These are phyloP conservation scores for Rhypophila decipiens DNA, from an alignment of 495 filamentous ascomycete species.

Conservation along the genomic window DNA sequence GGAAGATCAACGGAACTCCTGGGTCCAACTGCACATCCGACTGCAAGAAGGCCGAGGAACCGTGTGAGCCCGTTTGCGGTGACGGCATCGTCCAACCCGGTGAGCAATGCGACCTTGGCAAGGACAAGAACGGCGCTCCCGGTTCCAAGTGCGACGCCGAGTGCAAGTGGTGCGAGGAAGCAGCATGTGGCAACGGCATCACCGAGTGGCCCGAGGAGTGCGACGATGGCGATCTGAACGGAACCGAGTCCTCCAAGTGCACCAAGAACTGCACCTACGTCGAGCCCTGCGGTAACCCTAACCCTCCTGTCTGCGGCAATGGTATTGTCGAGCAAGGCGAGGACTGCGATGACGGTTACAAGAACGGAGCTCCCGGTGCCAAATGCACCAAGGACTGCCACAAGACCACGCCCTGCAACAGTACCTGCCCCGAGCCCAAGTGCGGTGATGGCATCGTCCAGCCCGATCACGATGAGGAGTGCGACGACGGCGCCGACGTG, in stretches of 20 bases:
- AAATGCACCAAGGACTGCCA: slow-evolving; percentile 8
- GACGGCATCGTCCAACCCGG: slow-evolving; percentile 13
- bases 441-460: slow-evolving; percentile 17
- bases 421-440: no score
- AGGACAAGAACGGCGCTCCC: slow-evolving; percentile 7
- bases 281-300: slow-evolving; percentile 8
- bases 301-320: slow-evolving; percentile 14
- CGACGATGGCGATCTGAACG: slow-evolving; percentile 17
- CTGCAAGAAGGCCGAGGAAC: slow-evolving; percentile 8
- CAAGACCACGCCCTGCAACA: slow-evolving; percentile 5
- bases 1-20: slow-evolving; percentile 14
- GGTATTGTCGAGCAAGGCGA: slow-evolving; percentile 13
- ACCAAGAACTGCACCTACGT: slow-evolving; percentile 7
- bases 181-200: slow-evolving; percentile 13
- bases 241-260: slow-evolving; percentile 6
- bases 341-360: slow-evolving; percentile 17
- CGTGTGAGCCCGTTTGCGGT: slow-evolving; percentile 8
- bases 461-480: slow-evolving; percentile 13
- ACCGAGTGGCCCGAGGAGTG: slow-evolving; percentile 16
- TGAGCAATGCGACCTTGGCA: slow-evolving; percentile 16
- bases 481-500: slow-evolving; percentile 18
- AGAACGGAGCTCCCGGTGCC: slow-evolving; percentile 12
- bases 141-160: slow-evolving; percentile 8
- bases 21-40: slow-evolving; percentile 8
- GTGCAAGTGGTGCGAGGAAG: slow-evolving; percentile 5